Evolutionary conservation across 805 yeast genomes (phyloP), one percentile per base, ranked within the genome.

Genomic region (Teunomyces lycoperdinae): DNA sequence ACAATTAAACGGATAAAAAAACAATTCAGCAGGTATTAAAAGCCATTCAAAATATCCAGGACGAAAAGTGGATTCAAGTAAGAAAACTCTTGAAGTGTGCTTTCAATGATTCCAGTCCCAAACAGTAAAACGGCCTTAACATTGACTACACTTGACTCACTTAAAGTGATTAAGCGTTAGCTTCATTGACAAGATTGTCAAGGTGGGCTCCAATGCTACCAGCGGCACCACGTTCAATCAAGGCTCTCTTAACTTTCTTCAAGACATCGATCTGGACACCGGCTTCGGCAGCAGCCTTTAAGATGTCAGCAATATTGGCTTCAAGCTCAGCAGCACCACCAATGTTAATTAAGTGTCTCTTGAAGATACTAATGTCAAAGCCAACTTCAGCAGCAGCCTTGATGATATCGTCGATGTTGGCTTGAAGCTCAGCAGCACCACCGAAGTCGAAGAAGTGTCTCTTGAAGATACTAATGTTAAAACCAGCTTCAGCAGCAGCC

Each of bases 301-400:
- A 20, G 27, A 52, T 47, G 1, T 50, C 53, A 35, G 45, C 43
- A 14, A 51, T 29, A 17, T 53, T 28, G n/a, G 50, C 53, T 11
- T 33, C 33, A 17, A 44, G 46, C 13, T 45, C 42, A 28, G 52
- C 54, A 27, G 45, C 50, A 38, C 39, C 44, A n/a, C 41, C 49
- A 31, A 41, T 45, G n/a, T 20, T 35, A 33, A 50, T 9, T 6
- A 35, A 35, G 10, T 44, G 38, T 53, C 55, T 52, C 50, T 48
- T 52, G 16, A 42, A 33, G 5, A 17, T 17, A 17, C 5, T 17
- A 4, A 17, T 17, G 20, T 17, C 20, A 3, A 17, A 43, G 17
- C 43, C 48, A 20, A 30, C 50, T 34, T 47, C 47, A 40, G 44
- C 49, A 44, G 31, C 44, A n/a, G 36, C 50, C 16, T 35, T 30